Percentiles rank a stretch among this genome's conserved stretches.
Evolutionary conservation across 257 asterid species (phyloP).

Genomic region (Verbascum thapsus): DNA sequence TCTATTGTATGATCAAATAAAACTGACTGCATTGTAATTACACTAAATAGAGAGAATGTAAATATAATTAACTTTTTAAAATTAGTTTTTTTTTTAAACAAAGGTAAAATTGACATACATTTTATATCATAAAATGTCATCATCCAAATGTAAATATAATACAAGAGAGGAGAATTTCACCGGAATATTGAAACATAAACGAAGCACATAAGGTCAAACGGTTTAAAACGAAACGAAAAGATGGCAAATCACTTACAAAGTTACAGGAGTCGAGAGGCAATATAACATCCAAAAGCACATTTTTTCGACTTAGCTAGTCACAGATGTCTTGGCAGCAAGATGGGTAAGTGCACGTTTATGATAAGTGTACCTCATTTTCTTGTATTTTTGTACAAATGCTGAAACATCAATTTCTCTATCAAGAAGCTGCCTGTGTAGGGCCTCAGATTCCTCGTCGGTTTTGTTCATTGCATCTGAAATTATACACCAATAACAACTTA

Average conservation of each 20-base stretch:
- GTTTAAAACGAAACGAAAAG: neutral
- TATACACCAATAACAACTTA: conserved; percentile 16
- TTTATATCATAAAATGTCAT: conserved; percentile 1
- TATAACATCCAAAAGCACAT: conserved; percentile 20
- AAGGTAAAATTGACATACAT: conserved; percentile 8
- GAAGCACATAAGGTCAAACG: conserved; percentile 18
- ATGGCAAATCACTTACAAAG: conserved; percentile 26
- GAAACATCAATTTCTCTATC: conserved; percentile 69
- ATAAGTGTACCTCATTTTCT: conserved; percentile 67
- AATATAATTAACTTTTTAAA: too few species aligned
- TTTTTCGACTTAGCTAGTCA: conserved; percentile 43
- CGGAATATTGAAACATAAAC: neutral
- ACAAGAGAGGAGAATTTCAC: too few species aligned
- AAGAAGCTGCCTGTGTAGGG: conserved; percentile 78
- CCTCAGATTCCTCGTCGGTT: conserved; percentile 82
- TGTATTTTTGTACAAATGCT: conserved; percentile 76
- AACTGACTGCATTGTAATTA: too few species aligned
- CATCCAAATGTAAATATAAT: too few species aligned
- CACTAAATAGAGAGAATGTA: too few species aligned
- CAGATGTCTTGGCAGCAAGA: conserved; percentile 81
- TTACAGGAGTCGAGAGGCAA: neutral
- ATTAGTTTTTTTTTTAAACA: too few species aligned
- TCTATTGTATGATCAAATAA: too few species aligned
- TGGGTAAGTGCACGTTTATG: conserved; percentile 82
- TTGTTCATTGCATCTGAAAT: conserved; percentile 71